Percentiles rank a stretch among this genome's conserved stretches.
phyloP scores from a whole-genome alignment of 768 basidiomycete species.

The Tricholoma furcatifolium region DNA sequence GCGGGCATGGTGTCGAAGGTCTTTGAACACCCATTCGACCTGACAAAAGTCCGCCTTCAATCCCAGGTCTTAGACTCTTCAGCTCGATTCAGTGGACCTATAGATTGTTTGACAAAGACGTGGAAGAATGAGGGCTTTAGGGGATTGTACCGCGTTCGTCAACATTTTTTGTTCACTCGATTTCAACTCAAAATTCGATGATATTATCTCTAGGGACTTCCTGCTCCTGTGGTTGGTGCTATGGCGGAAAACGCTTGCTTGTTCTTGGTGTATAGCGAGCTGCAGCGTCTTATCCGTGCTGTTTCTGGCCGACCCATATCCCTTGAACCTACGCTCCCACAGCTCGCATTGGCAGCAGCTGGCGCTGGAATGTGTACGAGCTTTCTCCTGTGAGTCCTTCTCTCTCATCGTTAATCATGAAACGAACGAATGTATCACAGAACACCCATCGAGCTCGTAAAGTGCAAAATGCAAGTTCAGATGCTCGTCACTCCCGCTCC shows the following conservation, averaged over 20 bases:
- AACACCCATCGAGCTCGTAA: conserved; percentile 92
- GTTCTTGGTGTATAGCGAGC: conserved; percentile 82
- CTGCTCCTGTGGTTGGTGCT: conserved; percentile 87
- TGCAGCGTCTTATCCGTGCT: conserved; percentile 58
- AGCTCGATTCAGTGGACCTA: conserved; percentile 74
- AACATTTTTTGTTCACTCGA: neutral
- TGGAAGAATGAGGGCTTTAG: conserved; percentile 77
- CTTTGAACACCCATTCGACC: conserved; percentile 94
- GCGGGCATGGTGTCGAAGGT: conserved; percentile 84
- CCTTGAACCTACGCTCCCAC: conserved; percentile 39
- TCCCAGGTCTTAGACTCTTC: conserved; percentile 67
- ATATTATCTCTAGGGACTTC: conserved; percentile 64
- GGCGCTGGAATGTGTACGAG: conserved; percentile 88
- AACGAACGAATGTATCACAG: conserved; percentile 31
- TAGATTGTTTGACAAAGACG: conserved; percentile 85
- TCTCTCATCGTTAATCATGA: neutral
- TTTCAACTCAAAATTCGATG: conserved; percentile 1
- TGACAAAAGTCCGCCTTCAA: conserved; percentile 93
- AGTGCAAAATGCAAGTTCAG: conserved; percentile 98
- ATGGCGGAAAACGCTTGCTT: conserved; percentile 90
- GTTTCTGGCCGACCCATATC: conserved; percentile 40
- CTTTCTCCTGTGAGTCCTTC: conserved; percentile 71
- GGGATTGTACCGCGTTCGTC: conserved; percentile 82
- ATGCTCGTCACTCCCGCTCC: conserved; percentile 48
- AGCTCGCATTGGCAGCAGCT: conserved; percentile 78